Base-by-base conservation (phyloP, 1,139 yeast species). In the Geotrichum fermentans region DNA sequence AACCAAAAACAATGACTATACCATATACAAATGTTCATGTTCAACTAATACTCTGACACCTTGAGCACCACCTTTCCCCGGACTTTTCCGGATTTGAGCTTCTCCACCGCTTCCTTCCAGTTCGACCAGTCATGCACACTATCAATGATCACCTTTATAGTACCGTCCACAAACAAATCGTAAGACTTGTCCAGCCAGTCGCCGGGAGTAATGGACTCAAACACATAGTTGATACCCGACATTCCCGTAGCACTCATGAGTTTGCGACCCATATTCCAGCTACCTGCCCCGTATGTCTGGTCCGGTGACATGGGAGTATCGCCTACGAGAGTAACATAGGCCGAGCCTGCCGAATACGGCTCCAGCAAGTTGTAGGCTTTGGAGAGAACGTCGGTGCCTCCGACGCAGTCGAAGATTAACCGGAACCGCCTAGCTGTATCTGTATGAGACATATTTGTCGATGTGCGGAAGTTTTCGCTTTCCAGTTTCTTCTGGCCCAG, bases 11-110 rank as follows among this genome's bases (percentile, higher is more conserved):
- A n/a, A n/a, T n/a, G n/a, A n/a, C n/a, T n/a, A n/a, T n/a, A n/a
- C n/a, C n/a, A n/a, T n/a, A n/a, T n/a, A n/a, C n/a, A n/a, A n/a
- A n/a, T n/a, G n/a, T n/a, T n/a, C n/a, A n/a, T n/a, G n/a, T n/a
- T n/a, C n/a, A n/a, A n/a, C n/a, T n/a, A n/a, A n/a, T n/a, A n/a
- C n/a, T n/a, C n/a, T n/a, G 47, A 37, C 11, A 47, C 43, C 16
- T 46, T 40, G 16, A 67, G 41, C 6, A 84, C 73, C 36, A 84
- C 71, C 61, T 85, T 85, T 35, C 95, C 95, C 51, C 71, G 73
- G 2, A 83, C 80, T 45, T 65, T 70, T 49, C 77, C 76, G 14
- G 71, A 63, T 14, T 62, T 64, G 34, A 82, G 62, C 53, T 66
- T 69, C 5, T 74, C 74, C 47, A 75, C 60, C 0, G 87, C 92